These are phyloP conservation scores for Oryza meyeriana DNA, from an alignment of 176 grass and related monocot species.

Conservation along the genomic window DNA sequence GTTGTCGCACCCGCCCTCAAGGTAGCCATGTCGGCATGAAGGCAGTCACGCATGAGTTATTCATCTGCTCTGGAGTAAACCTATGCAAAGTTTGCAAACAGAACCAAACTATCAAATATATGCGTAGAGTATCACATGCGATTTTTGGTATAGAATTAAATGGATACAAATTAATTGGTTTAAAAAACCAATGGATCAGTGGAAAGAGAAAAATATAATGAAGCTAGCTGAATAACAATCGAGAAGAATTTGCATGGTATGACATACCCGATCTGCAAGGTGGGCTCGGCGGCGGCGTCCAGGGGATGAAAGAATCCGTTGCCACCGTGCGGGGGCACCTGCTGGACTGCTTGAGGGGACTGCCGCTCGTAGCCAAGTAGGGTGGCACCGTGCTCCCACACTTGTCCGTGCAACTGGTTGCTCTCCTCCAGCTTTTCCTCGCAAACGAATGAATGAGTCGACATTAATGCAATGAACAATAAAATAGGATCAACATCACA, in stretches of 20 bases:
- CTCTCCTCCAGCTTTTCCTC: constrained; percentile 75
- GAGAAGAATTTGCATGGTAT: neutral
- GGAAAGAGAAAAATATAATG: neutral
- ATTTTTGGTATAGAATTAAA: too few relatives aligned
- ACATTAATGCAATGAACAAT: neutral
- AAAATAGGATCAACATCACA: too few relatives aligned
- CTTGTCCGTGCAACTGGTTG: constrained; percentile 53
- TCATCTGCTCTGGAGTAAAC: constrained; percentile 74
- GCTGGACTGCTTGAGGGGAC: constrained; percentile 37
- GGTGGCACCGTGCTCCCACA: constrained; percentile 69
- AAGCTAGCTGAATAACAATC: neutral
- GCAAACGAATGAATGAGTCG: neutral
- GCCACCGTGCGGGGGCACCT: constrained; percentile 42
- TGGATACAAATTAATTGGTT: neutral
- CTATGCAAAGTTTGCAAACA: constrained; percentile 25
- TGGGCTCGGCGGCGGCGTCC: constrained; percentile 61
- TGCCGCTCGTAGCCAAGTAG: constrained; percentile 62
- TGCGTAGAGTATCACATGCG: neutral
- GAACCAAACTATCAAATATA: neutral
- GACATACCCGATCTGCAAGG: constrained; percentile 77
- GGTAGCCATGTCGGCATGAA: constrained; percentile 90
- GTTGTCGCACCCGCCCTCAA: constrained; percentile 23
- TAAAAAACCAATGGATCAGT: neutral
- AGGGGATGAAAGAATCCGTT: constrained; percentile 85
- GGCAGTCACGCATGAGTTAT: constrained; percentile 46